Evolutionary conservation across 2,329 filamentous ascomycete genomes (phyloP).

Genomic region (Seiridium cupressi): DNA sequence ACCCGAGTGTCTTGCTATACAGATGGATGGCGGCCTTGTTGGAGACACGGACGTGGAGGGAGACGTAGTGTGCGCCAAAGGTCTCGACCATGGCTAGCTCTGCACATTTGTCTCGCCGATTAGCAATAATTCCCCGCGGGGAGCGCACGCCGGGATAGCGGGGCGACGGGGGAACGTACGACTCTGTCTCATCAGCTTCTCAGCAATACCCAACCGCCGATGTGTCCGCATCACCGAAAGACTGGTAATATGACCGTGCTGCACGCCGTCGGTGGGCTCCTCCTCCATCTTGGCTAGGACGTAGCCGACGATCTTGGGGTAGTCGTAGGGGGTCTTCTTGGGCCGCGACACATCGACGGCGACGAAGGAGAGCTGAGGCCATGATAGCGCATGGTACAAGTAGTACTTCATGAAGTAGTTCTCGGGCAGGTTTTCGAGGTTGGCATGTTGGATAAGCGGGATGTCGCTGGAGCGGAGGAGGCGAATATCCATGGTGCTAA

Average conservation of each 20-base stretch:
- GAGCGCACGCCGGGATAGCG: too few relatives aligned
- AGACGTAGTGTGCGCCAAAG: slow-evolving; percentile 88
- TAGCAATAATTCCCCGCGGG: not conserved
- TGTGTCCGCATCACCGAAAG: slow-evolving; percentile 97
- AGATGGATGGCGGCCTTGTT: slow-evolving; percentile 89
- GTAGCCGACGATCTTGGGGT: slow-evolving; percentile 97
- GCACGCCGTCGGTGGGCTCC: slow-evolving; percentile 85
- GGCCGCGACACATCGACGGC: slow-evolving; percentile 88
- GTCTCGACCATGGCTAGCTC: slow-evolving; percentile 97
- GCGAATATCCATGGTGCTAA: slow-evolving; percentile 78
- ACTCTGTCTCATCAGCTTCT: slow-evolving; percentile 96
- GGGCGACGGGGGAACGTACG: slow-evolving; percentile 52
- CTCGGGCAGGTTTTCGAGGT: slow-evolving; percentile 97
- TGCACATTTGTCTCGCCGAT: slow-evolving; percentile 27
- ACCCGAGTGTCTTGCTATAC: slow-evolving; percentile 89
- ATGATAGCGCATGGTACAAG: slow-evolving; percentile 96
- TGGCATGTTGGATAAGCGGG: slow-evolving; percentile 92
- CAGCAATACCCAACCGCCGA: slow-evolving; percentile 83
- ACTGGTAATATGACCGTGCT: slow-evolving; percentile 94
- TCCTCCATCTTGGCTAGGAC: slow-evolving; percentile 99
- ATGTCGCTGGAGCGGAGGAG: slow-evolving; percentile 80
- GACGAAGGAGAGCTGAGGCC: slow-evolving; percentile 96
- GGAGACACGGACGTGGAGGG: slow-evolving; percentile 90
- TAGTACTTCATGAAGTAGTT: slow-evolving; percentile 99
- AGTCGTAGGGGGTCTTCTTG: slow-evolving; percentile 75